A percentile compares a stretch with the other conserved stretches of the same genome.
Conservation (phyloP, 768 basidiomycete genomes). For the Leccinum variicolor region DNA sequence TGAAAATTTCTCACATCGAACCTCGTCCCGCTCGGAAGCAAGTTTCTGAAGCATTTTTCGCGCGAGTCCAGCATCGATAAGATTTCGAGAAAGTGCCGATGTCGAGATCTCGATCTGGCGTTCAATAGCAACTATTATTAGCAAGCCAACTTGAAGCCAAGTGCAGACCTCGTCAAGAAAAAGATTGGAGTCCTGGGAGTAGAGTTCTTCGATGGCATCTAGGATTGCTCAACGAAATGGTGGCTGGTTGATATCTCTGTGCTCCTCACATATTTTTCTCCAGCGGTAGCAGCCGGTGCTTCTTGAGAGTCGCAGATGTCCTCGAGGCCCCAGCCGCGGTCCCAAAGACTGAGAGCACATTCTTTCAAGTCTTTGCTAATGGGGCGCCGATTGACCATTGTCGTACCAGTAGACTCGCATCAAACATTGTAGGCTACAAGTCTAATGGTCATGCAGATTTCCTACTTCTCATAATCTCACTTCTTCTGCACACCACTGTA, state of each 20-base stretch:
- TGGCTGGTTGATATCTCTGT: constrained; percentile 12
- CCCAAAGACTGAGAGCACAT: not conserved
- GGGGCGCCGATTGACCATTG: not conserved
- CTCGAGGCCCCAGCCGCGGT: constrained; percentile 8
- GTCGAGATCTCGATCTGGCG: not conserved
- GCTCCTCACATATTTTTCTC: constrained; percentile 19
- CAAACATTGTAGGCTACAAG: no score
- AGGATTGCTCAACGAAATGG: constrained; percentile 18
- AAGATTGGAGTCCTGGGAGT: not conserved
- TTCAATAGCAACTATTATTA: no score
- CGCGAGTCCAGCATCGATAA: not conserved
- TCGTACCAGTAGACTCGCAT: no score
- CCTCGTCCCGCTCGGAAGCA: not conserved
- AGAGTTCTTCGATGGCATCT: constrained; percentile 20
- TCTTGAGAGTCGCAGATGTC: constrained; percentile 26
- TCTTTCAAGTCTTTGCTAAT: not conserved
- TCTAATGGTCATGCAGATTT: no score
- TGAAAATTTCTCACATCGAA: not conserved
- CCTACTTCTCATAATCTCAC: no score
- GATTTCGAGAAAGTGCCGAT: not conserved
- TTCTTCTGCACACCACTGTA: no score
- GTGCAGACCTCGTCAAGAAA: not conserved
- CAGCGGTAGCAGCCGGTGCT: constrained; percentile 25
- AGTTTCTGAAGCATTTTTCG: not conserved
- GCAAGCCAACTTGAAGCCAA: not conserved